Percentiles rank a stretch among this genome's conserved stretches.
These are phyloP conservation scores for Leersia perrieri DNA, from an alignment of 176 grass and related monocot genomes.

Conservation along the genomic window DNA sequence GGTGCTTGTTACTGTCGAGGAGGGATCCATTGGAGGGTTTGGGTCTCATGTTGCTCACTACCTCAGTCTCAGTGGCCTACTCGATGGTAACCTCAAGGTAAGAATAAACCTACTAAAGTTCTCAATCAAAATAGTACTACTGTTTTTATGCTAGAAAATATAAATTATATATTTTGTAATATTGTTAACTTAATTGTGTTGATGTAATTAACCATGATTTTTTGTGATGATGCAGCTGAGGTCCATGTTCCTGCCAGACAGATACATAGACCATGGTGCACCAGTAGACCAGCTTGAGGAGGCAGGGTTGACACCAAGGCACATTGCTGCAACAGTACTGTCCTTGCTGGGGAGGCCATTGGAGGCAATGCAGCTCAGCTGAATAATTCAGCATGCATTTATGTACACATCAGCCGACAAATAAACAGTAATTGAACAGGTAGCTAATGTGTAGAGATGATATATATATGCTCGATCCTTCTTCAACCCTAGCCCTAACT, in stretches of 20 bases:
- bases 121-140: too few relatives aligned
- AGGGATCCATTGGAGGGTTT: slow-evolving; percentile 85
- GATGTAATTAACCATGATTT: neutral
- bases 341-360: slow-evolving; percentile 69
- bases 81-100: slow-evolving; percentile 86
- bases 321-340: slow-evolving; percentile 76
- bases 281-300: slow-evolving; percentile 76
- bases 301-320: slow-evolving; percentile 74
- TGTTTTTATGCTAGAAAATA: too few relatives aligned
- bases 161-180: too few relatives aligned
- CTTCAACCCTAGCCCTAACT: neutral
- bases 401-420: neutral
- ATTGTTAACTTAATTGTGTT: too few relatives aligned
- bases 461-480: neutral
- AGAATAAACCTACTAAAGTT: neutral
- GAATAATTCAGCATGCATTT: neutral
- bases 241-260: slow-evolving; percentile 84
- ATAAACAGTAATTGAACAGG: slow-evolving; percentile 2
- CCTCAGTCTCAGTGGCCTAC: slow-evolving; percentile 66
- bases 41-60: slow-evolving; percentile 80
- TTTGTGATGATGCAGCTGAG: slow-evolving; percentile 58
- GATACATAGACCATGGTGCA: slow-evolving; percentile 89
- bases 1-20: slow-evolving; percentile 79
- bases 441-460: neutral
- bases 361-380: slow-evolving; percentile 69